Percentiles rank a stretch among this genome's conserved stretches.
These are phyloP conservation scores for Arthroderma sp. DNA, from an alignment of 2,329 filamentous ascomycete species.

Conservation along the genomic window DNA sequence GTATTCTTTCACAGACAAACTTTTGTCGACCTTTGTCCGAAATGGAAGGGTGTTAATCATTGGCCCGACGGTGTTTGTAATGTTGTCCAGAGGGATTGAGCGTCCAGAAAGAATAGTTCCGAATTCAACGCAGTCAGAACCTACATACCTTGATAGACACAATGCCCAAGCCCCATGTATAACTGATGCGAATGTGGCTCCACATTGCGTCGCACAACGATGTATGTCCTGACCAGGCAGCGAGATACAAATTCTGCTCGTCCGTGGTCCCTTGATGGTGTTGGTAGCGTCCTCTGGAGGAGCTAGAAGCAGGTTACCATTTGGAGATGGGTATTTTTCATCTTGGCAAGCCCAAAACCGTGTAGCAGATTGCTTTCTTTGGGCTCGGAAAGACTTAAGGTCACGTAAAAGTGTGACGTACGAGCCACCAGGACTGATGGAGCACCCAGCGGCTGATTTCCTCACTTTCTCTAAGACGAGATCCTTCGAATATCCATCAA, in stretches of 20 bases:
- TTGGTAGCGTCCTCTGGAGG: too few relatives aligned
- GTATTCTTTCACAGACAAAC: neutral
- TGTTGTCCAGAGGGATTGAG: slow-evolving; percentile 21
- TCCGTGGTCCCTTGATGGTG: too few relatives aligned
- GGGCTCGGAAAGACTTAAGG: neutral
- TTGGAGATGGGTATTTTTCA: neutral
- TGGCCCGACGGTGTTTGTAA: slow-evolving; percentile 29
- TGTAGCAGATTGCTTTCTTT: neutral
- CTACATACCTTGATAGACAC: slow-evolving; percentile 17
- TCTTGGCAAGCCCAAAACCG: neutral
- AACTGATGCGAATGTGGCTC: slow-evolving; percentile 14
- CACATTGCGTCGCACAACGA: slow-evolving; percentile 5
- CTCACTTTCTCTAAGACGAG: neutral
- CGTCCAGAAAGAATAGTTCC: slow-evolving; percentile 26
- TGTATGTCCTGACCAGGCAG: too few relatives aligned
- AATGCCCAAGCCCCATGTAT: slow-evolving; percentile 26
- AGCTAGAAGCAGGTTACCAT: too few relatives aligned
- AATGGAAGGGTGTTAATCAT: slow-evolving; percentile 32
- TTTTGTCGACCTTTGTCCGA: slow-evolving; percentile 17
- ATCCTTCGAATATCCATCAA: neutral
- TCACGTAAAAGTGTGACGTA: neutral
- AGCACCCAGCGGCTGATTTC: neutral
- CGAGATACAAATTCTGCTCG: too few relatives aligned
- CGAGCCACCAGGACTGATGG: neutral
- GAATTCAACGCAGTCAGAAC: slow-evolving; percentile 21